Base-by-base conservation (phyloP, 306 rosid species). In the Arachis stenosperma region DNA sequence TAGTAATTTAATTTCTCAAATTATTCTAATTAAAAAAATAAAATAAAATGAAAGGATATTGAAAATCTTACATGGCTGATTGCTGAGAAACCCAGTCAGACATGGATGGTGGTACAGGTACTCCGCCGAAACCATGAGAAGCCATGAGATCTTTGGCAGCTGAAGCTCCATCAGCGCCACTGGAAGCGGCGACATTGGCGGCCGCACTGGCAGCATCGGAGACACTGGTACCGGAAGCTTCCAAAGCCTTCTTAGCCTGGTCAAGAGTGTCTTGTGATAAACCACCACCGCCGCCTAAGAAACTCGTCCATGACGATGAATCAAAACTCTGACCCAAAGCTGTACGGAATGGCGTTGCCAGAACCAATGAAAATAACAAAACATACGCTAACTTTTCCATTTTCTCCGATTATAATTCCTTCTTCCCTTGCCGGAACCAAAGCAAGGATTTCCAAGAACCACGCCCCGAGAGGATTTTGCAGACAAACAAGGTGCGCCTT, bases 321-420 rank as follows among this genome's bases (percentile, higher is more conserved):
- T 41, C 81, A 33, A 33, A 33, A 2, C 37, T 4, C 10, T 74
- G 75, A 7, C 77, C 83, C 69, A 56, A 37, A 7, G 59, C 81
- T 1, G 76, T 29, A 40, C 6, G 37, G 12, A 76, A 72, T 3
- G 82, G 62, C 58, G 61, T 7, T 10, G 43, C 75, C 62, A 85
- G 13, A 59, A 55, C 42, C 68, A 82, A 7, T 9, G 76, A 39
- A 59, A 85, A 55, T 3, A 80, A 61, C 61, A 79, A 33, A 53
- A 74, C 47, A 12, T 65, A 56, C 14, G 65, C 33, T 44, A 62
- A 13, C 54, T 70, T 80, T 0, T 75, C 81, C 89, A 86, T 85
- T 33, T 77, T 65, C 15, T 44, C 30, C 37, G 37, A 33, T 27
- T 42, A 0, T 29, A 8, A 3, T 33, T 27, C 74, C 43, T 56